Evolutionary conservation across 371 early-diverging fungal genomes (phyloP).

Genomic region (Mucor plumbeus): DNA sequence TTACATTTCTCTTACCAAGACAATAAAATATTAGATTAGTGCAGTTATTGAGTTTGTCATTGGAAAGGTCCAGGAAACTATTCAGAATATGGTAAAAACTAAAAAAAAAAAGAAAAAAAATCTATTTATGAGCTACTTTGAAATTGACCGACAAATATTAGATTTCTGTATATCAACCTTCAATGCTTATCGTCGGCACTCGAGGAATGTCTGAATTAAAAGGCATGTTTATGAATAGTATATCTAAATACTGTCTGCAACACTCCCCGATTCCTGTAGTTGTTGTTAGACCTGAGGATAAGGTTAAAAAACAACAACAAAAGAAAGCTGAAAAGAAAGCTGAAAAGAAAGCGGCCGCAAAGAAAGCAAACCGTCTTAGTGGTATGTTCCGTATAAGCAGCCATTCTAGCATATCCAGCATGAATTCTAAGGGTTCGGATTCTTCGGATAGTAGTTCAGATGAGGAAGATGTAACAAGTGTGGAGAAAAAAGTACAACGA

Average conservation of each 20-base stretch:
- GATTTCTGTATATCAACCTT: slow-evolving; percentile 65
- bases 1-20: too few relatives aligned
- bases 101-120: not conserved
- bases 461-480: slow-evolving; percentile 17
- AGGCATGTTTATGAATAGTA: slow-evolving; percentile 61
- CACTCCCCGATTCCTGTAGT: slow-evolving; percentile 64
- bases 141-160: slow-evolving; percentile 12
- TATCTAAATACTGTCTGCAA: slow-evolving; percentile 65
- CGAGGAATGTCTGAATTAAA: slow-evolving; percentile 62
- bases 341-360: slow-evolving; percentile 34
- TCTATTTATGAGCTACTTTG: too few relatives aligned
- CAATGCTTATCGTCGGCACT: slow-evolving; percentile 68
- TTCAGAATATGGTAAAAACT: slow-evolving; percentile 59
- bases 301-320: slow-evolving; percentile 44
- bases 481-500: slow-evolving; percentile 38
- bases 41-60: slow-evolving; percentile 66
- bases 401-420: slow-evolving; percentile 30
- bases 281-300: slow-evolving; percentile 64
- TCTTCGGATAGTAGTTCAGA: slow-evolving; percentile 34
- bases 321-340: slow-evolving; percentile 34
- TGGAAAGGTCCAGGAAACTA: slow-evolving; percentile 66
- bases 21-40: slow-evolving; percentile 43
- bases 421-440: slow-evolving; percentile 30
- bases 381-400: slow-evolving; percentile 47
- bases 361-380: slow-evolving; percentile 48